phyloP scores from a whole-genome alignment of 345 rosid genomes.

The Ceriops zippeliana region DNA sequence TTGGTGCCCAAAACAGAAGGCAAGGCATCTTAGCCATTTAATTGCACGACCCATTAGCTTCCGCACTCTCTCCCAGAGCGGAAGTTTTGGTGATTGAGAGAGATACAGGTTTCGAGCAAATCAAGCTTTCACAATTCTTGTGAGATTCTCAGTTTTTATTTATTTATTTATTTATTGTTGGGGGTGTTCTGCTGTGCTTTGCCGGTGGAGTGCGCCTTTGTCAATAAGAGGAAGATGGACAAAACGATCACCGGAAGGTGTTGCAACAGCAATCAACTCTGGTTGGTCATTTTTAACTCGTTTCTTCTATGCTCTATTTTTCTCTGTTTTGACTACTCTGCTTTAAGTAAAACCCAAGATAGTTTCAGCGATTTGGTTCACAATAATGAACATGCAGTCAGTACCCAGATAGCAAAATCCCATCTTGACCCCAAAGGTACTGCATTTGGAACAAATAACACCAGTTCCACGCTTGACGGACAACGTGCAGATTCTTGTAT shows the following conservation, averaged over 20 bases:
- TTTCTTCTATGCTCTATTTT: constrained; percentile 36
- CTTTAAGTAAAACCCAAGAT: constrained; percentile 24
- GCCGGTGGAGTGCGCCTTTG: no score
- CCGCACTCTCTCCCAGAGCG: no score
- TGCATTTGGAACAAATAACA: neutral
- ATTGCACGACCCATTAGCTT: no score
- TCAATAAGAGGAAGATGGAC: constrained; percentile 31
- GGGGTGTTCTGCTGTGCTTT: neutral
- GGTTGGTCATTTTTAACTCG: constrained; percentile 53
- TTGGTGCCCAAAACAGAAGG: no score
- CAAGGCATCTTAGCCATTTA: no score
- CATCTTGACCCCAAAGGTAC: constrained; percentile 12
- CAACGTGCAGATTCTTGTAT: constrained; percentile 19
- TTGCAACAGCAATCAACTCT: constrained; percentile 38
- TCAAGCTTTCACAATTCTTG: neutral
- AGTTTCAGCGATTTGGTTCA: constrained; percentile 15
- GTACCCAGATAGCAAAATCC: constrained; percentile 23
- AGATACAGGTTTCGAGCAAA: neutral
- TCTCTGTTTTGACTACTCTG: constrained; percentile 58
- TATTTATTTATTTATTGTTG: neutral
- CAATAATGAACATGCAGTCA: constrained; percentile 15
- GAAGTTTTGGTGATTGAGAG: neutral
- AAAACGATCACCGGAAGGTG: constrained; percentile 31
- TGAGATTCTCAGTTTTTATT: neutral
- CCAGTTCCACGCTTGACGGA: neutral